Base-by-base conservation (phyloP, 192 early-diverging fungal genomes). In the Umbelopsis vinacea region DNA sequence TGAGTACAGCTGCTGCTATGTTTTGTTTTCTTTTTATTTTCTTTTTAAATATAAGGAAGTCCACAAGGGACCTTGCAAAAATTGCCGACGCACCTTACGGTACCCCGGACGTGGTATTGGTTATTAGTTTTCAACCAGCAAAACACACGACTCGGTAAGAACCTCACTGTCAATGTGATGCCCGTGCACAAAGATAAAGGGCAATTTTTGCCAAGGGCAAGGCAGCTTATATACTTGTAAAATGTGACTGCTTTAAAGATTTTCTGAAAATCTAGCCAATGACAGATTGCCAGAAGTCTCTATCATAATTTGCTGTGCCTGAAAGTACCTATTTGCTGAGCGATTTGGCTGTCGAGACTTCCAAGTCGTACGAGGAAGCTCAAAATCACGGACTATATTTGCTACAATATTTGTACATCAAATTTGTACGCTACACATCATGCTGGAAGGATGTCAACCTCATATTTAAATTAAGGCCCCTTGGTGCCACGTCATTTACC, bases 161-260 rank as follows among this genome's bases (percentile, higher is more conserved):
- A 68, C 67, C 46, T 68, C 67, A 68, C 67, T 68, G 67, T 68
- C 67, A 68, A 68, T 68, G 67, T 68, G 67, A 68, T 68, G 67
- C 67, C 67, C 67, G 67, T 68, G 67, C 67, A 68, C 67, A 68
- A 68, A 68, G 67, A 68, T 68, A 48, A 68, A 33, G 67, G 40
- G 46, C 67, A 68, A 68, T 29, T 46, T 47, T 48, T 68, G 22
- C 37, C 40, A 43, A 68, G 10, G 57, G 15, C n/a, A 11, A 29
- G 0, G 15, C 17, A 5, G 12, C 57, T 35, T 63, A 37, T 63
- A 63, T 63, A 63, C 17, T n/a, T 19, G 33, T 6, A 6, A 37
- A 29, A 8, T 37, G 57, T 63, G 57, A 63, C 57, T 63, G 57
- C 57, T 63, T 50, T 50, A 5, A 50, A 50, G 17, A 63, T 37